Evolutionary conservation across 768 basidiomycete genomes (phyloP).

Genomic region (Boletus pseudopeckii): DNA sequence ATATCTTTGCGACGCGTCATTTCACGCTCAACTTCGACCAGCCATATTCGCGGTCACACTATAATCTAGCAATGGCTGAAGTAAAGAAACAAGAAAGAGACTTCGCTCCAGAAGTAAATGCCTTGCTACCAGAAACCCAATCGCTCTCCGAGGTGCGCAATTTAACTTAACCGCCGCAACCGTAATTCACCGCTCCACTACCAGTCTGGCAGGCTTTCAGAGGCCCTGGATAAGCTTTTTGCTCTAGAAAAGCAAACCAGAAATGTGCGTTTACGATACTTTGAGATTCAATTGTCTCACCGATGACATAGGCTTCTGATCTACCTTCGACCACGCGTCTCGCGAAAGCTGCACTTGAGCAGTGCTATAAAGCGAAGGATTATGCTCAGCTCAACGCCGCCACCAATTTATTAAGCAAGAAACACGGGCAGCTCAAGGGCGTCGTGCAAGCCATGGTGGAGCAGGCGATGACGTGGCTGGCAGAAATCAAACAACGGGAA

Average conservation of each 20-base stretch:
- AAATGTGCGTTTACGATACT: constrained; percentile 58
- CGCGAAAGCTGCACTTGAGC: constrained; percentile 65
- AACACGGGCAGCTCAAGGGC: constrained; percentile 94
- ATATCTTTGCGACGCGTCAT: constrained; percentile 66
- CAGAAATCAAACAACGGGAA: constrained; percentile 63
- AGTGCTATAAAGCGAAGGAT: constrained; percentile 70
- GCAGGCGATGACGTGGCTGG: constrained; percentile 75
- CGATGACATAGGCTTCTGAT: constrained; percentile 76
- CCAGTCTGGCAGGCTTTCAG: constrained; percentile 79
- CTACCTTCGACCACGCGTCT: constrained; percentile 86
- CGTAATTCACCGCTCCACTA: constrained; percentile 7
- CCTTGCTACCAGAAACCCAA: constrained; percentile 65
- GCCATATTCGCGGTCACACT: constrained; percentile 39
- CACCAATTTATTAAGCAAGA: constrained; percentile 76
- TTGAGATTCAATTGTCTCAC: not conserved
- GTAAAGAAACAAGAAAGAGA: constrained; percentile 85
- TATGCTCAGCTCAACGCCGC: constrained; percentile 68
- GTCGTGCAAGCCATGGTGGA: constrained; percentile 92
- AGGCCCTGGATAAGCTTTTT: constrained; percentile 86
- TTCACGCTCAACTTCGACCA: constrained; percentile 28
- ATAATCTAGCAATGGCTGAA: constrained; percentile 64
- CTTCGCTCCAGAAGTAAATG: constrained; percentile 79
- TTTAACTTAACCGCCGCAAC: not conserved
- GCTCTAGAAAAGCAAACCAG: constrained; percentile 92
- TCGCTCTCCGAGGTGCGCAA: constrained; percentile 64